Percentiles rank a stretch among this genome's conserved stretches.
These are phyloP conservation scores for Pinus taeda DNA, from an alignment of 75 land plant species.

Conservation along the genomic window DNA sequence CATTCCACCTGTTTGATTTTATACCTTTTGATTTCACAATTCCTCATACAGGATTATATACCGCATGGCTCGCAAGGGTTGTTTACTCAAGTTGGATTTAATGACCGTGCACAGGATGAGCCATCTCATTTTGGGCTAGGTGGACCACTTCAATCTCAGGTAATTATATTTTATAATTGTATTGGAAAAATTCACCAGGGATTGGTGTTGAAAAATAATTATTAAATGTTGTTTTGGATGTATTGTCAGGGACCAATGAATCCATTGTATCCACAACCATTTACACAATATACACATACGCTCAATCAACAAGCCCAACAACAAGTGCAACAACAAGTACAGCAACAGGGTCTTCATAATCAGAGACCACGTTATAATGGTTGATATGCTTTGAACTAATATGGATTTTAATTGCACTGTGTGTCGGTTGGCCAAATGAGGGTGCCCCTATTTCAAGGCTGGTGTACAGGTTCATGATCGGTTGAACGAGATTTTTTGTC, in stretches of 20 bases:
- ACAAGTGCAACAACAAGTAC: conserved; percentile 41
- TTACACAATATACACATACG: conserved; percentile 79
- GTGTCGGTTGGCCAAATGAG: conserved; percentile 1
- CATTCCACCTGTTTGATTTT: background rate
- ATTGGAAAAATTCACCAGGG: background rate
- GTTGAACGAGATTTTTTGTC: background rate
- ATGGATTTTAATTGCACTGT: conserved; percentile 10
- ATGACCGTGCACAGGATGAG: conserved; percentile 84
- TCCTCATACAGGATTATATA: conserved; percentile 71
- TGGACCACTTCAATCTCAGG: conserved; percentile 86
- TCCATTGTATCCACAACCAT: conserved; percentile 91
- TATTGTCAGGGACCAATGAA: conserved; percentile 63
- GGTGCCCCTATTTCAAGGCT: background rate
- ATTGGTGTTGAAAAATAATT: background rate
- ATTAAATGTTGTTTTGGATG: background rate
- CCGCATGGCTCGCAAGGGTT: conserved; percentile 90
- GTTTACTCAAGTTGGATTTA: conserved; percentile 87
- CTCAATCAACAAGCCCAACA: conserved; percentile 66
- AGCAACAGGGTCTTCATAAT: conserved; percentile 49
- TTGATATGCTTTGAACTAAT: conserved; percentile 19
- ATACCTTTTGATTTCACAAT: background rate
- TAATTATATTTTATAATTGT: conserved; percentile 10
- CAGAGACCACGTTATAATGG: conserved; percentile 83
- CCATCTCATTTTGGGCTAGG: conserved; percentile 74
- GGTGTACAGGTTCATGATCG: background rate